These are phyloP conservation scores for Komagataella populi DNA, from an alignment of 805 yeast genomes.

Conservation along the genomic window DNA sequence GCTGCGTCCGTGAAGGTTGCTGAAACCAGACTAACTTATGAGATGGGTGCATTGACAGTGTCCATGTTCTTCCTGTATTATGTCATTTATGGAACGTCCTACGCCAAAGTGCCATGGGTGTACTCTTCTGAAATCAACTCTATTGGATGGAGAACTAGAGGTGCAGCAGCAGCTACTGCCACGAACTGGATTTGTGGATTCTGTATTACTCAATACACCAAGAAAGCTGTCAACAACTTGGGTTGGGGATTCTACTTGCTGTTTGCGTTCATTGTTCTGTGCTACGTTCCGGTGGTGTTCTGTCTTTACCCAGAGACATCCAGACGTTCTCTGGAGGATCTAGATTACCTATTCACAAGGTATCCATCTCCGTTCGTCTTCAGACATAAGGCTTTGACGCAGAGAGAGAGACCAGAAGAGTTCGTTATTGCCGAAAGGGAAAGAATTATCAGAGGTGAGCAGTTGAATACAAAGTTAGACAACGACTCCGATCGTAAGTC, in stretches of 20 bases:
- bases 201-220: slow-evolving; percentile 58
- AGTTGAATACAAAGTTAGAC: neutral
- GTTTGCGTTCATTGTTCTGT: slow-evolving; percentile 50
- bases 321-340: slow-evolving; percentile 62
- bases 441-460: neutral
- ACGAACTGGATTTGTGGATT: slow-evolving; percentile 62
- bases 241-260: slow-evolving; percentile 58
- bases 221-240: slow-evolving; percentile 34
- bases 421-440: neutral
- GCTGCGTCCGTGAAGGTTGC: slow-evolving; percentile 28
- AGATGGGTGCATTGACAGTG: slow-evolving; percentile 21
- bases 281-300: slow-evolving; percentile 48
- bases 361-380: slow-evolving; percentile 1
- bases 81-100: slow-evolving; percentile 34
- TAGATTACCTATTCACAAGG: slow-evolving; percentile 41
- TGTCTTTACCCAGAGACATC: slow-evolving; percentile 69
- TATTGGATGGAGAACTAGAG: slow-evolving; percentile 55
- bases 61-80: slow-evolving; percentile 42
- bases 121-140: slow-evolving; percentile 59
- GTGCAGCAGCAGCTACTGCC: slow-evolving; percentile 47
- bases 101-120: slow-evolving; percentile 31
- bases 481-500: neutral
- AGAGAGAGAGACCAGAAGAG: slow-evolving; percentile 1
- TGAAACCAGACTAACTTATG: slow-evolving; percentile 4
- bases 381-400: slow-evolving; percentile 1